Base-by-base conservation (phyloP, 2,329 filamentous ascomycete species). In the Scedosporium apiospermum region DNA sequence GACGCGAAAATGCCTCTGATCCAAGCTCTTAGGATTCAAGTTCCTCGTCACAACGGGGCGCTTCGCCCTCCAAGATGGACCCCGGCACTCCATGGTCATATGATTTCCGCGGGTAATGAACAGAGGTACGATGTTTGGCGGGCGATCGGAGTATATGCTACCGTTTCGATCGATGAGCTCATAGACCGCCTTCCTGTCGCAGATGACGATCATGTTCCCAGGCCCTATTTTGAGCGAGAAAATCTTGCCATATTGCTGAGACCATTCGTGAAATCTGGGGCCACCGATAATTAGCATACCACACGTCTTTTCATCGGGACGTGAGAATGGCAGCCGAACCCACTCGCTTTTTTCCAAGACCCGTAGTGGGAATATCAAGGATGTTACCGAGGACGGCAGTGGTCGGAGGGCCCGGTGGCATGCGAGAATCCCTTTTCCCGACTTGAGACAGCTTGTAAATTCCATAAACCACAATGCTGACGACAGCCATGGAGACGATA, bases 101-200 rank as follows among this genome's bases (percentile, higher is more conserved):
- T 64, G 60, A 26, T 64, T 42, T n/a, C 63, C 63, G 12, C 53
- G 63, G 16, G 63, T 62, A 26, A 64, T 62, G 44, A 60, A 62
- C 6, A 51, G 26, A 18, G 53, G 53, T 2, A 64, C 59, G 16
- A 55, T 2, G 51, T 64, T 62, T 30, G 53, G 53, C 38, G 34
- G 63, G 16, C 63, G 23, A 18, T 64, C 63, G 6, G 60, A 62
- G 46, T 62, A 62, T 26, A 62, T 62, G 53, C 53, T 59, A 14
- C 63, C 63, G 30, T 62, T 62, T 16, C 59, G 49, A 18, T 60
- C 60, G 7, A 64, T 49, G 34, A 64, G 60, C 57, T 64, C 57
- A 27, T 62, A 51, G 3, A 64, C 57, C 16, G 63, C 63, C 55
- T 64, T 62, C 27, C 63, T 60, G 21, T 64, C 63, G 34, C 63